Conservation (phyloP, 148 eudicot species). For the Fagopyrum tataricum region DNA sequence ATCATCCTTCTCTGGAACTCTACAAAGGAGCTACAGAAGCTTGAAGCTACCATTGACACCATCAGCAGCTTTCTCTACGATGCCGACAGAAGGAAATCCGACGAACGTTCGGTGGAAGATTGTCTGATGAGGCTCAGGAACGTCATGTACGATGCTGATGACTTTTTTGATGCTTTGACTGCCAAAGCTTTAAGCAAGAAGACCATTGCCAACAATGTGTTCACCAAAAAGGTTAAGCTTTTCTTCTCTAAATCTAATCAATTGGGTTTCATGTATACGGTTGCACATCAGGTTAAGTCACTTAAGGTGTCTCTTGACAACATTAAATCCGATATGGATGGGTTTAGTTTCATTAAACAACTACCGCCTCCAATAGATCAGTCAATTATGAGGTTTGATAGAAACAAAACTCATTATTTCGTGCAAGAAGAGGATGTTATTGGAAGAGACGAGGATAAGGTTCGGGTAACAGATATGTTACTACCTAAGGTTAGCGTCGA, state of each 20-base stretch:
- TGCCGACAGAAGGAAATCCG: too few species aligned
- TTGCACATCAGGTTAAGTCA: background rate
- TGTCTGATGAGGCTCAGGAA: background rate
- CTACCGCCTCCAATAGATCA: background rate
- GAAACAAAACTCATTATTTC: too few species aligned
- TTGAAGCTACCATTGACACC: too few species aligned
- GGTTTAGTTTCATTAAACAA: background rate
- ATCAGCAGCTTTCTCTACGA: too few species aligned
- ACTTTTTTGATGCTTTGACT: background rate
- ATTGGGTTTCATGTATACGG: background rate
- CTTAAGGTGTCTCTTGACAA: background rate
- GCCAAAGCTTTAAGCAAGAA: background rate
- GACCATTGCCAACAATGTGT: background rate
- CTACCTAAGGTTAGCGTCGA: background rate
- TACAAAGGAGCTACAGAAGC: too few species aligned
- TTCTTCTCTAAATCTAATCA: background rate
- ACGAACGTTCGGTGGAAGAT: too few species aligned
- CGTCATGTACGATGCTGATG: background rate
- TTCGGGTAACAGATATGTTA: too few species aligned
- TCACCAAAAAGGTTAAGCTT: background rate
- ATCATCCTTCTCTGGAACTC: too few species aligned
- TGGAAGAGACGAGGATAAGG: background rate
- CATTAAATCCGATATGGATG: background rate
- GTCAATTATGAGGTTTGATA: background rate
- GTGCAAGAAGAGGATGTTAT: background rate